phyloP scores from a whole-genome alignment of 2,329 filamentous ascomycete species.

The Knufia petricola region DNA sequence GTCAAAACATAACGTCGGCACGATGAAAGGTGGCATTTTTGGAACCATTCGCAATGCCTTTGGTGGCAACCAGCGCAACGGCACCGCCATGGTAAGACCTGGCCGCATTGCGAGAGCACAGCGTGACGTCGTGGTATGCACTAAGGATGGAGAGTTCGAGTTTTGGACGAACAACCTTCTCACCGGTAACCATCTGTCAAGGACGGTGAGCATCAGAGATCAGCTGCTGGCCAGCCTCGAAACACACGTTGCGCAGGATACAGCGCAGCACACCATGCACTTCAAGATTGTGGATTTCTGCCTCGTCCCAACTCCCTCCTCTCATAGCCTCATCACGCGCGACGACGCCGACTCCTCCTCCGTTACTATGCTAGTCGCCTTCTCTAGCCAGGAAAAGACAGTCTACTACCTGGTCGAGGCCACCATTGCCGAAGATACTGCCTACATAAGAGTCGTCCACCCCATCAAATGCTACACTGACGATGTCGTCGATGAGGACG shows the following conservation, averaged over 20 bases:
- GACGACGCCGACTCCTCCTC: constrained; percentile 36
- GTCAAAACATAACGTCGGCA: constrained; percentile 49
- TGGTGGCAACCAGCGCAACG: constrained; percentile 59
- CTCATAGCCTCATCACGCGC: constrained; percentile 19
- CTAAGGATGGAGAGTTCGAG: constrained; percentile 66
- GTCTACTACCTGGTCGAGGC: constrained; percentile 71
- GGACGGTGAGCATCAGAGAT: constrained; percentile 61
- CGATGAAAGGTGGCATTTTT: constrained; percentile 58
- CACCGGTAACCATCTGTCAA: constrained; percentile 66
- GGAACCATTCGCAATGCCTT: constrained; percentile 72
- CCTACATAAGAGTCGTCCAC: constrained; percentile 56
- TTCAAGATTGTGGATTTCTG: constrained; percentile 69
- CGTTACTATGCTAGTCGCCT: constrained; percentile 52
- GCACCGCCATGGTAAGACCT: constrained; percentile 70
- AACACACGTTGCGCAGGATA: constrained; percentile 43
- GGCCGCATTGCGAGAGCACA: constrained; percentile 65
- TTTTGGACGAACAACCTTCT: constrained; percentile 84
- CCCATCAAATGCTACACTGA: constrained; percentile 57
- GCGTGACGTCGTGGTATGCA: constrained; percentile 71
- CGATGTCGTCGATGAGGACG: constrained; percentile 32
- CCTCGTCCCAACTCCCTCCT: constrained; percentile 12
- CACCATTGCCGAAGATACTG: constrained; percentile 45
- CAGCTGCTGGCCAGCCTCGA: constrained; percentile 53
- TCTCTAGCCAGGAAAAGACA: constrained; percentile 44
- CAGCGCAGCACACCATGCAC: constrained; percentile 23